These are phyloP conservation scores for Panicum miliaceum DNA, from an alignment of 176 grass and related monocot genomes.

Conservation along the genomic window DNA sequence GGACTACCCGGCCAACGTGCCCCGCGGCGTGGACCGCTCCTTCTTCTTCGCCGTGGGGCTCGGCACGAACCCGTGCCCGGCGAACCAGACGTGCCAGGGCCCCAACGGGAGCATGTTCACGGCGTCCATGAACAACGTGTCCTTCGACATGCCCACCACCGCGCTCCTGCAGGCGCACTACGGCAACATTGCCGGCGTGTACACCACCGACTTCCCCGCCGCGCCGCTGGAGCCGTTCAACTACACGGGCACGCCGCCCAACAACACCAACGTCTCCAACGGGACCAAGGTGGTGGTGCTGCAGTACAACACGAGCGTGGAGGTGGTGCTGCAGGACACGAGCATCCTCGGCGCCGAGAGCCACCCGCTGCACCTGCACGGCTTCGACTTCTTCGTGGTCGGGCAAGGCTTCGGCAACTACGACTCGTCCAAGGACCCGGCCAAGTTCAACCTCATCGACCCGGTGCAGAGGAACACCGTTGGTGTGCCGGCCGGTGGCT, in stretches of 20 bases:
- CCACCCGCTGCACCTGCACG: constrained; percentile 82
- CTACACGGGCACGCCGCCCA: constrained; percentile 82
- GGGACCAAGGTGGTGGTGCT: constrained; percentile 71
- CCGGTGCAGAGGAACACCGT: constrained; percentile 74
- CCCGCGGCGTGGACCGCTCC: constrained; percentile 44
- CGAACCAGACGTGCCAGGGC: constrained; percentile 68
- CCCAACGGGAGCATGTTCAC: constrained; percentile 70
- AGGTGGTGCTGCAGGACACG: constrained; percentile 81
- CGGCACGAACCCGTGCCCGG: constrained; percentile 63
- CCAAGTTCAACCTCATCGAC: constrained; percentile 62
- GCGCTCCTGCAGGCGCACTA: constrained; percentile 74
- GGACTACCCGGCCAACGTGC: constrained; percentile 59
- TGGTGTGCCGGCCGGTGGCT: constrained; percentile 64
- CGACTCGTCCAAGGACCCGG: constrained; percentile 43
- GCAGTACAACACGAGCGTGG: constrained; percentile 68
- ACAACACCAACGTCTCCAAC: constrained; percentile 70
- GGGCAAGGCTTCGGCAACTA: constrained; percentile 71
- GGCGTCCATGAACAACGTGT: constrained; percentile 73
- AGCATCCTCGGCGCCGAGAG: constrained; percentile 71
- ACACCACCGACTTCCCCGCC: constrained; percentile 63
- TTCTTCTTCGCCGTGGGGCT: constrained; percentile 91
- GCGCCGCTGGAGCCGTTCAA: constrained; percentile 61
- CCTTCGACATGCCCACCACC: constrained; percentile 65
- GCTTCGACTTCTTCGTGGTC: constrained; percentile 71
- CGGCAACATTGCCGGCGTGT: constrained; percentile 41